Evolutionary conservation across 2,329 filamentous ascomycete genomes (phyloP).

Genomic region (Trichoderma sp.): DNA sequence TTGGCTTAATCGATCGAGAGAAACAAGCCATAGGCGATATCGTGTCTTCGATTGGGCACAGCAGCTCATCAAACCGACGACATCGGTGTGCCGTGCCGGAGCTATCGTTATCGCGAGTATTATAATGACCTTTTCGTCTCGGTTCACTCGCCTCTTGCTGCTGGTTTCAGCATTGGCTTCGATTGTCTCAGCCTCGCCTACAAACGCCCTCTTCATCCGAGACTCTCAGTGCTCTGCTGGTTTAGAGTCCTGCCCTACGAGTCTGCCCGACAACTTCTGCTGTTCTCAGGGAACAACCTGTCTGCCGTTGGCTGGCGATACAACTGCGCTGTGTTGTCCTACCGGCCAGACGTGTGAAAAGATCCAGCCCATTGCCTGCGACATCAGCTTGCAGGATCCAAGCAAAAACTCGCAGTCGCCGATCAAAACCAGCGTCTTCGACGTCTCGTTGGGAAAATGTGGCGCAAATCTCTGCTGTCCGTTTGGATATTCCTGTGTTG

Average conservation of each 20-base stretch:
- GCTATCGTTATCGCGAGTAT: background rate
- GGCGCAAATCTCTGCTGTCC: constrained; percentile 65
- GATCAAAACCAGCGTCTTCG: constrained; percentile 67
- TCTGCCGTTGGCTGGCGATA: constrained; percentile 61
- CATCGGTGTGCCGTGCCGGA: background rate
- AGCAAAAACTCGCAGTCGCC: constrained; percentile 56
- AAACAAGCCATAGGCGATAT: background rate
- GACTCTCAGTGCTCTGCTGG: constrained; percentile 53
- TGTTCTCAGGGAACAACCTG: constrained; percentile 60
- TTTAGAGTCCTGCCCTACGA: constrained; percentile 55
- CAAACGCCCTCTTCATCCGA: constrained; percentile 42
- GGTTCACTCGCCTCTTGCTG: constrained; percentile 24
- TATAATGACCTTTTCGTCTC: constrained; percentile 5
- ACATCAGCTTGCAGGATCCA: constrained; percentile 62
- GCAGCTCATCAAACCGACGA: background rate
- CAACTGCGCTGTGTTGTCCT: constrained; percentile 73
- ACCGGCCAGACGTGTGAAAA: constrained; percentile 55
- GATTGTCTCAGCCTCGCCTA: constrained; percentile 29
- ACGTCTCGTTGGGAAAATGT: constrained; percentile 58
- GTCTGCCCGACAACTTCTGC: constrained; percentile 67
- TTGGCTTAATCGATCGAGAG: background rate
- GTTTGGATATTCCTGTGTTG: constrained; percentile 67
- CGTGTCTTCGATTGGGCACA: background rate
- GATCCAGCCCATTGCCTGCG: constrained; percentile 67
- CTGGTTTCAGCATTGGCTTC: constrained; percentile 25